Conservation (phyloP, 208 protist genomes). For the Herpetomonas muscarum region DNA sequence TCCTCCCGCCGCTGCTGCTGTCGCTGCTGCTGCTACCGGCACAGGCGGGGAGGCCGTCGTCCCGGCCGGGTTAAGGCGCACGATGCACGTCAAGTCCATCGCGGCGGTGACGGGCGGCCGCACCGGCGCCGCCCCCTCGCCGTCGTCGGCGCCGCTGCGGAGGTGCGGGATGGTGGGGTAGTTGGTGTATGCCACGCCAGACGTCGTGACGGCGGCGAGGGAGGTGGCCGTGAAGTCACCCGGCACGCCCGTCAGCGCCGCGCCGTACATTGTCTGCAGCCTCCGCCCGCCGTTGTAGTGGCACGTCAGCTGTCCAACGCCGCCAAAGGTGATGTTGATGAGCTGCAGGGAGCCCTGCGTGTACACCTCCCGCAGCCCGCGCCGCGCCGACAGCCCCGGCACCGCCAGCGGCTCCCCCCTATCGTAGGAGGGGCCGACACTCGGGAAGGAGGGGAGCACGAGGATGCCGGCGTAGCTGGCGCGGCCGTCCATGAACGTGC, state of each 20-base stretch:
- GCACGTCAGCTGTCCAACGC: constrained; percentile 13
- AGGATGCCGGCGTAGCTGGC: constrained; percentile 27
- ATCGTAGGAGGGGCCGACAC: constrained; percentile 21
- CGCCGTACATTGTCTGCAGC: constrained; percentile 6
- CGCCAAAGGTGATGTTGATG: constrained; percentile 13
- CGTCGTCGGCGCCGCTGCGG: no score
- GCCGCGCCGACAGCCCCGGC: neutral
- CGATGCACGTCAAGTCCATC: neutral
- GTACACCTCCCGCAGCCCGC: constrained; percentile 1
- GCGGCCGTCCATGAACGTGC: constrained; percentile 21
- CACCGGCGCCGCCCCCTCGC: neutral
- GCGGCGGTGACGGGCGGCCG: neutral
- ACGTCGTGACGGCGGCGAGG: constrained; percentile 10
- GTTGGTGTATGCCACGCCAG: neutral
- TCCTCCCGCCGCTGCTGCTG: no score
- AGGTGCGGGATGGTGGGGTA: neutral
- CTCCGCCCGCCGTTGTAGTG: neutral
- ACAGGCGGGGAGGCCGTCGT: no score
- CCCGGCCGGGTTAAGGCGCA: neutral
- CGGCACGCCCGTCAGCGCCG: constrained; percentile 20
- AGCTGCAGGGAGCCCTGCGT: constrained; percentile 14
- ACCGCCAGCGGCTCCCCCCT: constrained; percentile 13
- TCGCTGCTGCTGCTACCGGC: no score
- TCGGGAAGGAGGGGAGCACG: constrained; percentile 21
- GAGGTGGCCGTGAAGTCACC: constrained; percentile 20